Percentiles rank a stretch among this genome's conserved stretches.
Evolutionary conservation across 148 eudicot species (phyloP).

Genomic region (Mesembryanthemum crystallinum): DNA sequence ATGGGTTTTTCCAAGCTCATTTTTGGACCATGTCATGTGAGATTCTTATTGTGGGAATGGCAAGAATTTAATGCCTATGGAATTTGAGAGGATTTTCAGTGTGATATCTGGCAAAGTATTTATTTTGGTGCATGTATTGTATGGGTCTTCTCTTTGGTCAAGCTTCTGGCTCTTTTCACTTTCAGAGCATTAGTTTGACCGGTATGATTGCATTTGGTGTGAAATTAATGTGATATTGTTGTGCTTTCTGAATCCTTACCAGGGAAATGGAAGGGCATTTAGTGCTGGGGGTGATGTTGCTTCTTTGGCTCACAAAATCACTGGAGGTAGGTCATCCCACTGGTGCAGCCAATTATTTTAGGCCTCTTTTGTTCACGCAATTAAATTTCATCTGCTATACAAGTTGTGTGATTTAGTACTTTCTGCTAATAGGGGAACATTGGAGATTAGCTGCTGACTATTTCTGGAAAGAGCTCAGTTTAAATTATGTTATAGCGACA

Average conservation of each 20-base stretch:
- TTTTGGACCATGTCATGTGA: no score
- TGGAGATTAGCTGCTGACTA: slow-evolving; percentile 68
- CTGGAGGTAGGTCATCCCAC: slow-evolving; percentile 41
- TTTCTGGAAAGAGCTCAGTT: slow-evolving; percentile 56
- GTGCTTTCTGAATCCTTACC: slow-evolving; percentile 10
- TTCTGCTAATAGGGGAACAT: slow-evolving; percentile 34
- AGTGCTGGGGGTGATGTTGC: slow-evolving; percentile 96
- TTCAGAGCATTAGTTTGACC: not conserved
- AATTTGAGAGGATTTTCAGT: no score
- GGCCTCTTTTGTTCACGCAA: not conserved
- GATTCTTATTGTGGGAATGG: no score
- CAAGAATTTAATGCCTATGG: no score
- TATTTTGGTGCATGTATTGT: no score
- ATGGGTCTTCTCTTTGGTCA: no score
- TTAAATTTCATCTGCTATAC: not conserved
- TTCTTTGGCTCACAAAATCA: slow-evolving; percentile 56
- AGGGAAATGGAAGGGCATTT: slow-evolving; percentile 93
- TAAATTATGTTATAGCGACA: slow-evolving; percentile 84
- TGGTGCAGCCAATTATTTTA: not conserved
- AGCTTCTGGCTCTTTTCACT: no score
- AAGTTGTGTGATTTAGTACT: slow-evolving; percentile 3
- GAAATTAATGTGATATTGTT: not conserved
- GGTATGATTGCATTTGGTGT: not conserved
- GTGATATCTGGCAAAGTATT: no score
- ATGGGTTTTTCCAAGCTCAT: no score